A percentile compares a stretch with the other conserved stretches of the same genome.
phyloP scores from a whole-genome alignment of 2,329 filamentous ascomycete genomes.

The Colletotrichum caudatum region DNA sequence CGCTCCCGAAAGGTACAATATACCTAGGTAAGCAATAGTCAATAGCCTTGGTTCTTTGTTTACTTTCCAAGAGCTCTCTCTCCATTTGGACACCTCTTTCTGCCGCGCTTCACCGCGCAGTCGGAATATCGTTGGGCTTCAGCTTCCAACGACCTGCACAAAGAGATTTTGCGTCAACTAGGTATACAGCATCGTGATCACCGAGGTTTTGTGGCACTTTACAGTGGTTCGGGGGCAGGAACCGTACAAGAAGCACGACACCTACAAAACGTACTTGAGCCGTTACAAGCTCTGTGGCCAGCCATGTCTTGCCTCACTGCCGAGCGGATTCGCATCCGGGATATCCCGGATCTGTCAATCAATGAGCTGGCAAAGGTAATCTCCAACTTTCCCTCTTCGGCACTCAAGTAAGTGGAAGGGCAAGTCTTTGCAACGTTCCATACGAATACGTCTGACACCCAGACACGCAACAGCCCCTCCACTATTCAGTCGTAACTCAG shows the following conservation, averaged over 20 bases:
- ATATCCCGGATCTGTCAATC: background rate
- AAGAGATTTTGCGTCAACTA: background rate
- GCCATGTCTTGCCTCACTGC: background rate
- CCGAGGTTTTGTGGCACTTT: background rate
- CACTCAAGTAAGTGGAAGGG: constrained; percentile 1
- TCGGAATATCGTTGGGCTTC: background rate
- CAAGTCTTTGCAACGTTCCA: background rate
- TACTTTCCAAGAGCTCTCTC: background rate
- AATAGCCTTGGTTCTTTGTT: background rate
- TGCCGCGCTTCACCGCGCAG: background rate
- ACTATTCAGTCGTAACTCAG: background rate
- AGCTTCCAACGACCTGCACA: background rate
- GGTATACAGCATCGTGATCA: background rate
- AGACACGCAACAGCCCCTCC: background rate
- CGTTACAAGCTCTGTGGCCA: background rate
- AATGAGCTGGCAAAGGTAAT: background rate
- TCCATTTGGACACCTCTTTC: background rate
- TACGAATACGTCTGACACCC: background rate
- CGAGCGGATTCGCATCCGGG: background rate
- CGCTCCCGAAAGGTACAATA: background rate
- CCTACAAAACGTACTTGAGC: background rate
- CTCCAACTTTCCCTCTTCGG: background rate
- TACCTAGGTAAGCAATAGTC: too few species aligned
- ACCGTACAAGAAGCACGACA: background rate
- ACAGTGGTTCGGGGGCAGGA: background rate